Evolutionary conservation across 2,329 filamentous ascomycete species (phyloP), one percentile per base, ranked within the genome.

Genomic region (Colletotrichum orbiculare): DNA sequence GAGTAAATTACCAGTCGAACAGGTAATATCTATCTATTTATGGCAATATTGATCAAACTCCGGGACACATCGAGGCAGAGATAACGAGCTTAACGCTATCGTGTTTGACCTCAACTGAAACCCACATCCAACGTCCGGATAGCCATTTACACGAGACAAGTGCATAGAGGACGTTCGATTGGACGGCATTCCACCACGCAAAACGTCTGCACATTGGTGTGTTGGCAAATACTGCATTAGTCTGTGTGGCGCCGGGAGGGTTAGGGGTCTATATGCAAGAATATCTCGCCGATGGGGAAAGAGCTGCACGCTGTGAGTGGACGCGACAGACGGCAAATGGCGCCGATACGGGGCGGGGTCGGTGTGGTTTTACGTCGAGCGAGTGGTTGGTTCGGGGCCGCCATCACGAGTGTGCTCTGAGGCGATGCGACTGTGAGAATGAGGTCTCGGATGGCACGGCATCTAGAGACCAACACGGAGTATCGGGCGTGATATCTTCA

Each of bases 291-390:
- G 43, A 12, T 39, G 12, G 39, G 47, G 35, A 25, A 46, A 25
- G 25, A 52, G 41, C 47, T 62, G 58, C 62, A 62, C 15, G 8
- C 2, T 17, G 25, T 65, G n/a, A 65, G 41, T 62, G 58, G 52
- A 15, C 17, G 41, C 46, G 37, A 39, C 5, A 41, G 46, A 41
- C 41, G 50, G 42, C 41, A 25, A 33, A n/a, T 11, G 54, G 35
- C 34, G 6, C 42, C 9, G 25, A 49, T 33, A 46, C 59, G 37
- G 60, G 17, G 43, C 17, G n/a, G 43, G 15, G 15, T 48, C 45
- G 17, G 13, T 25, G 35, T 41, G 58, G 33, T 15, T 47, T 34
- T 54, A 39, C 52, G 42, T 38, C 37, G 37, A 52, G 46, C 54
- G 47, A 56, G 58, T 57, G 62, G 58, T 13, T 42, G 52, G 58